Evolutionary conservation across 176 grass and related monocot genomes (phyloP).

Genomic region (Ampelocalamus luodianensis): DNA sequence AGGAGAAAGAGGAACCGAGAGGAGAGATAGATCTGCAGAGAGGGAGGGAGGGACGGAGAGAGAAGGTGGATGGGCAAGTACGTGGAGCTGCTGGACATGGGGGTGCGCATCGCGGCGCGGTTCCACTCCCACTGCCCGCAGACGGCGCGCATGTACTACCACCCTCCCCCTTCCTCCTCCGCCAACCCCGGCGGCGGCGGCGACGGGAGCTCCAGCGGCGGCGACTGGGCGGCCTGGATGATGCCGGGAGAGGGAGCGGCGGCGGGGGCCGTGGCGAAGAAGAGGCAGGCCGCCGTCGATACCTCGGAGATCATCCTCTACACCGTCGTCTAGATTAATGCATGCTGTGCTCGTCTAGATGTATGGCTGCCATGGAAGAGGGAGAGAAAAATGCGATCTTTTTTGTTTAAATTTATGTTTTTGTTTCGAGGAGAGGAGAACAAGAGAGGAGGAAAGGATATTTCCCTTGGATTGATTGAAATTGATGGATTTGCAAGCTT

Average conservation of each 20-base stretch:
- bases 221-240: background rate
- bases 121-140: constrained; percentile 92
- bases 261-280: background rate
- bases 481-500: background rate
- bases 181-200: background rate
- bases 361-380: background rate
- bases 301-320: constrained; percentile 52
- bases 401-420: background rate
- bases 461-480: background rate
- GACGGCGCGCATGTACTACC: constrained; percentile 82
- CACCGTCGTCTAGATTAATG: constrained; percentile 41
- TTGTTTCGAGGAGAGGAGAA: background rate
- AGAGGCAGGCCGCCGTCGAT: constrained; percentile 7
- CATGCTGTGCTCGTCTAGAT: background rate
- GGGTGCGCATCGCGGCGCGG: constrained; percentile 74
- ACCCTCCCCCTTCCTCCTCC: constrained; percentile 41
- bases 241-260: background rate
- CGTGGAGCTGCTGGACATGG: constrained; percentile 82
- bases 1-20: background rate
- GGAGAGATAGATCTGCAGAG: background rate
- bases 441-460: background rate
- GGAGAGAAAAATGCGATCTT: background rate
- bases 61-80: constrained; percentile 59
- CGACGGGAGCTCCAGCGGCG: background rate
- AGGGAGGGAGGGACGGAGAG: too few species aligned